phyloP scores from a whole-genome alignment of 2,329 filamentous ascomycete species.

The Botrytis aclada region DNA sequence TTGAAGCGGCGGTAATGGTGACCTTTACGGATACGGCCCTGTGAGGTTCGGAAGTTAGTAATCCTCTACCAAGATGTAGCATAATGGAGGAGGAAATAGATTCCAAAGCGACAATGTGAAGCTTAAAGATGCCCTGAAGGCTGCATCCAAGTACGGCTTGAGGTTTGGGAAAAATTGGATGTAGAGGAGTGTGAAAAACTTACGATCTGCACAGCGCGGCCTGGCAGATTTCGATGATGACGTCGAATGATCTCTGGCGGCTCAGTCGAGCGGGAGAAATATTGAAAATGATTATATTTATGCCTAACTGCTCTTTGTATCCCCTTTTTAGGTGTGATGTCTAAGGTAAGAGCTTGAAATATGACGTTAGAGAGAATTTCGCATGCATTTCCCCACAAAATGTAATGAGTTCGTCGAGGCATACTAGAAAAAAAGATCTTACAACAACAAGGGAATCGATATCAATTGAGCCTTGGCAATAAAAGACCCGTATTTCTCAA shows the following conservation, averaged over 20 bases:
- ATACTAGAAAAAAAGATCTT: not conserved
- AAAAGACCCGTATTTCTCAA: not conserved
- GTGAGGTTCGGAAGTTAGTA: not conserved
- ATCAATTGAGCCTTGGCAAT: not conserved
- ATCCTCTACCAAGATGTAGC: too few relatives aligned
- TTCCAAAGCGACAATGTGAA: not conserved
- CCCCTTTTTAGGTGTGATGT: not conserved
- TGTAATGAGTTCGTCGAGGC: not conserved
- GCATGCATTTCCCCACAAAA: constrained; percentile 5
- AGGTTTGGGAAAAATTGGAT: not conserved
- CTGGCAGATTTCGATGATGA: not conserved
- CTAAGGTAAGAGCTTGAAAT: not conserved
- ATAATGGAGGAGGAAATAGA: not conserved
- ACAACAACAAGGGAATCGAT: not conserved
- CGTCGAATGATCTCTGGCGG: not conserved
- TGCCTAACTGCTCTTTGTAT: not conserved
- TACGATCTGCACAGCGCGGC: not conserved
- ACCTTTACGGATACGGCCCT: not conserved
- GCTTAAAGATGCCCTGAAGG: not conserved
- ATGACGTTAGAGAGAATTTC: constrained; percentile 2
- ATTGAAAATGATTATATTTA: not conserved
- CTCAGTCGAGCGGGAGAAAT: not conserved
- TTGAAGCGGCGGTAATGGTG: not conserved
- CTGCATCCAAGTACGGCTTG: not conserved
- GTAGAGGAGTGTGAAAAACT: not conserved